Evolutionary conservation across 2,329 filamentous ascomycete species (phyloP).

Genomic region (Thyridium curvatum): DNA sequence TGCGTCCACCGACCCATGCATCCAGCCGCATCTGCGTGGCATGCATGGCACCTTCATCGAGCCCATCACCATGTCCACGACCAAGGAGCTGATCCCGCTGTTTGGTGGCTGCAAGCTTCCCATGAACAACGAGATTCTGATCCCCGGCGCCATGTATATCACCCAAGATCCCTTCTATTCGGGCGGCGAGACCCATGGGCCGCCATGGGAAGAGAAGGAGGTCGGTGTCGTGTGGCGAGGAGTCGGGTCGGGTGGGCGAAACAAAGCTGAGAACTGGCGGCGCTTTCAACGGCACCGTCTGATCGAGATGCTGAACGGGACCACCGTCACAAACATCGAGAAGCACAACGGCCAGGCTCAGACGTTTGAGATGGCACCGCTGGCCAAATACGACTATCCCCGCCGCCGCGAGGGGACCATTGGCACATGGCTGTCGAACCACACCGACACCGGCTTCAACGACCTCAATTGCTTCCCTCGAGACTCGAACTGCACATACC

Average conservation of each 20-base stretch:
- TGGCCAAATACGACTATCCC: conserved; percentile 34
- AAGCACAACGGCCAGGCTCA: conserved; percentile 26
- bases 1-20: conserved; percentile 45
- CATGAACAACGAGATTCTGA: conserved; percentile 55
- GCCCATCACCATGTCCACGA: conserved; percentile 39
- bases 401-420: conserved; percentile 23
- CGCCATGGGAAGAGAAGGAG: conserved; percentile 51
- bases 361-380: conserved; percentile 43
- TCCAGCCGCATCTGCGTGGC: conserved; percentile 38
- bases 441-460: conserved; percentile 38
- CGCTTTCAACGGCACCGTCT: conserved; percentile 68
- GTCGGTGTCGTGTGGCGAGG: conserved; percentile 57
- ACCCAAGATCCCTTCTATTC: conserved; percentile 51
- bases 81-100: conserved; percentile 46
- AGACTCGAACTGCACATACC: conserved; percentile 28
- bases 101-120: conserved; percentile 55
- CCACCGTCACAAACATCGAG: conserved; percentile 44
- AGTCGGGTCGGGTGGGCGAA: conserved; percentile 53
- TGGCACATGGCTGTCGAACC: conserved; percentile 31
- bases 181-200: conserved; percentile 48
- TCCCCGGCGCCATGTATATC: conserved; percentile 58
- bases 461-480: conserved; percentile 28
- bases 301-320: conserved; percentile 62
- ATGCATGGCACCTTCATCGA: conserved; percentile 50
- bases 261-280: conserved; percentile 52